Evolutionary conservation across 2,329 filamentous ascomycete species (phyloP).

Genomic region (Penicillium sp.): DNA sequence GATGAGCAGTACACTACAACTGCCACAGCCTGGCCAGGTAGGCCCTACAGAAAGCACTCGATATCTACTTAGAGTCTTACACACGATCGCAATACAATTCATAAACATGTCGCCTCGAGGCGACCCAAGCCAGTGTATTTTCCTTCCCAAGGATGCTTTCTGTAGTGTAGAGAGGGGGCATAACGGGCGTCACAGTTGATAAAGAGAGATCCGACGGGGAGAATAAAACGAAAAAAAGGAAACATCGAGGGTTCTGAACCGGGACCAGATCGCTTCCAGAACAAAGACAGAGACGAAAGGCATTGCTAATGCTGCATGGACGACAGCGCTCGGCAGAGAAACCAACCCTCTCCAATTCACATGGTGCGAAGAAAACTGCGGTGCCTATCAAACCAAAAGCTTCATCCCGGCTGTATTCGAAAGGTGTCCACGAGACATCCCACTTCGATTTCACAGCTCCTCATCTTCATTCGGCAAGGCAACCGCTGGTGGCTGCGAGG

Average conservation of each 20-base stretch:
- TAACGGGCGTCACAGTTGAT: constrained; percentile 27
- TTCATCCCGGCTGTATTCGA: not conserved
- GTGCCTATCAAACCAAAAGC: constrained; percentile 12
- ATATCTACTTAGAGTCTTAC: not conserved
- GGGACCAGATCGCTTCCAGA: not conserved
- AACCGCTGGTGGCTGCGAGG: constrained; percentile 13
- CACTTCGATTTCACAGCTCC: constrained; percentile 27
- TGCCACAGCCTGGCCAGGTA: not conserved
- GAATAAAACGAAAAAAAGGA: constrained; percentile 4
- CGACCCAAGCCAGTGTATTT: constrained; percentile 27
- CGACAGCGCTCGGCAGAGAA: constrained; percentile 8
- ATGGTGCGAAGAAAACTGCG: constrained; percentile 1
- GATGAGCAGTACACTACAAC: not conserved
- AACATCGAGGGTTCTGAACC: not conserved
- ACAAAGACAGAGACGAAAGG: not conserved
- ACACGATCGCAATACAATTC: not conserved
- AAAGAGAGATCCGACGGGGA: not conserved
- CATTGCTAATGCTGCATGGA: not conserved
- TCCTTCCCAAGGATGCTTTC: constrained; percentile 19
- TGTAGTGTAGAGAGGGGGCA: constrained; percentile 24
- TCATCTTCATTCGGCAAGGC: constrained; percentile 28
- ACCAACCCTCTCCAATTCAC: not conserved
- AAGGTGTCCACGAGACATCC: not conserved
- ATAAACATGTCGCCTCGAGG: constrained; percentile 1
- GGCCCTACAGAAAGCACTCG: not conserved